These are phyloP conservation scores for Suillus subluteus DNA, from an alignment of 768 basidiomycete species.

Conservation along the genomic window DNA sequence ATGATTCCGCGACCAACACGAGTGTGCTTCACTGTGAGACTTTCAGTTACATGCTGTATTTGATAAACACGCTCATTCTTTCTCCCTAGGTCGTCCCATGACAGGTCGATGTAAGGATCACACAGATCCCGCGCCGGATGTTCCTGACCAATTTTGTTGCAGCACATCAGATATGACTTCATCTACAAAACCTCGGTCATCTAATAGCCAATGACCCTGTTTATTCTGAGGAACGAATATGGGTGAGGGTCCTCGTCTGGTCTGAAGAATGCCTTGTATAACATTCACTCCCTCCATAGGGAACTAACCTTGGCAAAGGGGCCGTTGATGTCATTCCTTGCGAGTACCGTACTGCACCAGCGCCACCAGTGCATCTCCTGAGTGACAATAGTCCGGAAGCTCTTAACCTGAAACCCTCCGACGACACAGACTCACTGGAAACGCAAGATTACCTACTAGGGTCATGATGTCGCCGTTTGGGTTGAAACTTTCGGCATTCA, in stretches of 20 bases:
- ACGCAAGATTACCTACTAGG: no score
- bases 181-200: slow-evolving; percentile 91
- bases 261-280: slow-evolving; percentile 1
- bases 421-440: background rate
- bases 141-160: slow-evolving; percentile 15
- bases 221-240: slow-evolving; percentile 80
- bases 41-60: background rate
- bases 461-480: no score
- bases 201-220: slow-evolving; percentile 96
- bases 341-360: slow-evolving; percentile 64
- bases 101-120: slow-evolving; percentile 85
- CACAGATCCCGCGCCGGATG: background rate
- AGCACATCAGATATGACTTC: slow-evolving; percentile 98
- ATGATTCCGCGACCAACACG: slow-evolving; percentile 78
- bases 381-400: slow-evolving; percentile 52
- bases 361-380: slow-evolving; percentile 45
- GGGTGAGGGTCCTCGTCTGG: slow-evolving; percentile 49
- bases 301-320: slow-evolving; percentile 70
- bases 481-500: no score
- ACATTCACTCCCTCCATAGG: slow-evolving; percentile 44
- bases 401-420: slow-evolving; percentile 20
- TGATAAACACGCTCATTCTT: slow-evolving; percentile 10
- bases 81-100: slow-evolving; percentile 68
- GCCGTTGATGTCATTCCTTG: slow-evolving; percentile 80
- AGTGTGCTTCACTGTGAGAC: slow-evolving; percentile 82